Percentiles rank a stretch among this genome's conserved stretches.
These are phyloP conservation scores for Jackrogersella minutella DNA, from an alignment of 495 filamentous ascomycete genomes.

Conservation along the genomic window DNA sequence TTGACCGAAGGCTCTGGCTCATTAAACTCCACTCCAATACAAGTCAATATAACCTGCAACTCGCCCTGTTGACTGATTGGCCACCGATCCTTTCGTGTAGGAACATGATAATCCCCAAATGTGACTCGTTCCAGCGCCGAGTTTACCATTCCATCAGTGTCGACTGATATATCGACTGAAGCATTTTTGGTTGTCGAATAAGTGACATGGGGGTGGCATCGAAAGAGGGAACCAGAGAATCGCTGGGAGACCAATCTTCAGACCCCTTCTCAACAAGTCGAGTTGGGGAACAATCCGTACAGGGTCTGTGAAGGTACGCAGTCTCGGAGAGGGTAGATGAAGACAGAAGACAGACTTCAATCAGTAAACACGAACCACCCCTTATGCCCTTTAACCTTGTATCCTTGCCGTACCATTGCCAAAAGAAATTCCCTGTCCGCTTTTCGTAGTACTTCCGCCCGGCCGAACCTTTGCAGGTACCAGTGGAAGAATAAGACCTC, in stretches of 20 bases:
- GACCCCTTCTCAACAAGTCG: not conserved
- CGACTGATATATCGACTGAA: not conserved
- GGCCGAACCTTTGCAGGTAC: slow-evolving; percentile 38
- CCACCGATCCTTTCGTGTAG: not conserved
- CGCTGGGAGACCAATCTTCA: not conserved
- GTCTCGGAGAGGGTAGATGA: slow-evolving; percentile 10
- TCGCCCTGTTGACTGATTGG: not conserved
- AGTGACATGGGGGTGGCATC: not conserved
- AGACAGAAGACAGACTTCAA: slow-evolving; percentile 22
- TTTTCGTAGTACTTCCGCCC: slow-evolving; percentile 29
- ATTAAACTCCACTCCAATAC: not conserved
- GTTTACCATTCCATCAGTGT: not conserved
- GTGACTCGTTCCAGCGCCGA: not conserved
- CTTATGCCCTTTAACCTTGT: slow-evolving; percentile 35
- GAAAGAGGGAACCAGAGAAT: not conserved
- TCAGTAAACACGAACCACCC: slow-evolving; percentile 31
- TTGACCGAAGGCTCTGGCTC: not conserved
- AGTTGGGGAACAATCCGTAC: not conserved
- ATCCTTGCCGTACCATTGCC: slow-evolving; percentile 34
- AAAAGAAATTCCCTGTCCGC: slow-evolving; percentile 24
- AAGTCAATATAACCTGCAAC: not conserved
- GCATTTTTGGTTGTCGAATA: not conserved
- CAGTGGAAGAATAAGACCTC: slow-evolving; percentile 26
- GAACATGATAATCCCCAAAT: not conserved
- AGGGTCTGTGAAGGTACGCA: slow-evolving; percentile 5